phyloP scores from a whole-genome alignment of 1,139 yeast genomes.

The Saccharomyces pastorianus region DNA sequence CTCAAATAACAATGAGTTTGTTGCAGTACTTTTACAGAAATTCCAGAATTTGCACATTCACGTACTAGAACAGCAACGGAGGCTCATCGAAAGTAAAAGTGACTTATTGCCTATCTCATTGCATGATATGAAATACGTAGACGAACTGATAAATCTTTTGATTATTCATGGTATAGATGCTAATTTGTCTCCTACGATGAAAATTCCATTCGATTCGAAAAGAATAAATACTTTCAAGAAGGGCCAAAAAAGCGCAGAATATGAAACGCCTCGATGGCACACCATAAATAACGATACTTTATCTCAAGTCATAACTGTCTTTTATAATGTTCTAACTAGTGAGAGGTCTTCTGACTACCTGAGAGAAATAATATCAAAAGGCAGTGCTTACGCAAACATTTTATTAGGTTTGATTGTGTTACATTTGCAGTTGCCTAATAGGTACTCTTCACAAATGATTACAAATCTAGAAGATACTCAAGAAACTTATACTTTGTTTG shows the following conservation, averaged over 20 bases:
- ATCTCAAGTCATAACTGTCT: constrained; percentile 6
- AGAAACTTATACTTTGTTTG: constrained; percentile 54
- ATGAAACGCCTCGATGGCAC: constrained; percentile 10
- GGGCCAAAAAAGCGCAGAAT: constrained; percentile 20
- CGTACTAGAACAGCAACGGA: constrained; percentile 7
- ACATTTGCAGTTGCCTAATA: background rate
- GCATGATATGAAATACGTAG: constrained; percentile 72
- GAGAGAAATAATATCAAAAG: constrained; percentile 48
- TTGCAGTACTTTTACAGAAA: constrained; percentile 20
- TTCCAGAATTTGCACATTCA: constrained; percentile 11
- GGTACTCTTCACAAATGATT: constrained; percentile 10
- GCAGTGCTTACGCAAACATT: constrained; percentile 58
- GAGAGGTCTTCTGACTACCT: constrained; percentile 29
- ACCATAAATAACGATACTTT: constrained; percentile 10
- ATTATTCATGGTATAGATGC: constrained; percentile 69
- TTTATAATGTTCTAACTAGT: constrained; percentile 11
- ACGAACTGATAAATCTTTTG: constrained; percentile 53
- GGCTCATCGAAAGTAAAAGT: constrained; percentile 17
- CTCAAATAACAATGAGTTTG: constrained; percentile 25
- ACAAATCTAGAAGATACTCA: constrained; percentile 36
- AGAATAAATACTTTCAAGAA: constrained; percentile 41
- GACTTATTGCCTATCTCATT: constrained; percentile 63
- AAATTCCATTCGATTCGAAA: constrained; percentile 60
- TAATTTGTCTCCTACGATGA: constrained; percentile 46
- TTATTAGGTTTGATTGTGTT: background rate